Evolutionary conservation across 2,329 filamentous ascomycete species (phyloP).

Genomic region (Acrocalymma vagum): DNA sequence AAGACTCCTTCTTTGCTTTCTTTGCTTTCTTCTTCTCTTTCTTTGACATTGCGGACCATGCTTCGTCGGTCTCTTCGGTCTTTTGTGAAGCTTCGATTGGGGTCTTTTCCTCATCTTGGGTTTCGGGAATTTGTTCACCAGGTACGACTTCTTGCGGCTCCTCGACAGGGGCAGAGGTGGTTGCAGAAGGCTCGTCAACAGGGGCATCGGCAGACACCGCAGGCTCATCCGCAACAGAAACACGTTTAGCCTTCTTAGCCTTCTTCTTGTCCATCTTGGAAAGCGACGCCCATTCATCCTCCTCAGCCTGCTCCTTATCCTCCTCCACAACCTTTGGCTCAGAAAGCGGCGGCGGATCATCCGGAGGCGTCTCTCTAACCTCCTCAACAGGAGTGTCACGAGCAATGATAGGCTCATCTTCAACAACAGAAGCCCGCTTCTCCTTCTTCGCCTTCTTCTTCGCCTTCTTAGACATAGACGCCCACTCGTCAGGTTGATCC

Average conservation of each 20-base stretch:
- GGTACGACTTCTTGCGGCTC: slow-evolving; percentile 5
- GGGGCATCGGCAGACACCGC: not conserved
- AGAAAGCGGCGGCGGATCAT: not conserved
- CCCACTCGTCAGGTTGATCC: slow-evolving; percentile 15
- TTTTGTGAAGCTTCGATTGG: not conserved
- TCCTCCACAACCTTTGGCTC: slow-evolving; percentile 3
- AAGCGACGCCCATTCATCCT: not conserved
- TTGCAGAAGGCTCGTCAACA: not conserved
- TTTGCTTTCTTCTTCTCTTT: slow-evolving; percentile 23
- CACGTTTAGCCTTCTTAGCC: slow-evolving; percentile 29
- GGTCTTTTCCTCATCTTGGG: not conserved
- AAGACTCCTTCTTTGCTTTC: slow-evolving; percentile 23
- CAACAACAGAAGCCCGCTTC: slow-evolving; percentile 21
- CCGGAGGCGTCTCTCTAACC: not conserved
- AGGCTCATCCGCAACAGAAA: slow-evolving; percentile 10
- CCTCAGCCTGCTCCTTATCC: not conserved
- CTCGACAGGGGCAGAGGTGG: slow-evolving; percentile 5
- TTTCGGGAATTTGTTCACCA: slow-evolving; percentile 1
- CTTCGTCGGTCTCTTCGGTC: not conserved
- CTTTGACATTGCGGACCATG: slow-evolving; percentile 13
- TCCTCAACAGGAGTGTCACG: slow-evolving; percentile 12
- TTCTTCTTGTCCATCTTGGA: slow-evolving; percentile 26
- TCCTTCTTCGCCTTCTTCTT: slow-evolving; percentile 23
- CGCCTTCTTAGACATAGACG: slow-evolving; percentile 27
- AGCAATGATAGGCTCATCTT: slow-evolving; percentile 9